phyloP scores from a whole-genome alignment of 495 filamentous ascomycete genomes.

The Platismatia glauca region DNA sequence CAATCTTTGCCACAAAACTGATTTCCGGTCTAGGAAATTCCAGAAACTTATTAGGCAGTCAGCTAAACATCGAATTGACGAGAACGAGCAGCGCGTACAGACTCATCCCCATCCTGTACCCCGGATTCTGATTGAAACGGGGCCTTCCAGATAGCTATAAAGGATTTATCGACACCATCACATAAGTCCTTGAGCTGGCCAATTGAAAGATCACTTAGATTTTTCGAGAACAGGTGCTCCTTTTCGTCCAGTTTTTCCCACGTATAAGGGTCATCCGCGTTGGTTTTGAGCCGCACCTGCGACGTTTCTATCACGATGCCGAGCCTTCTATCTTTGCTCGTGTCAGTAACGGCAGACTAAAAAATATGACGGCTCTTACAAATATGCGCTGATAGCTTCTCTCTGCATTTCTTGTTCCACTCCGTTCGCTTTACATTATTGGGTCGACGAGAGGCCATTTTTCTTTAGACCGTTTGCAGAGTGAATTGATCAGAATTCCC shows the following conservation, averaged over 20 bases:
- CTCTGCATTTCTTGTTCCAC: conserved; percentile 20
- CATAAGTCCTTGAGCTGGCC: not conserved
- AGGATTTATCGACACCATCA: too few relatives aligned
- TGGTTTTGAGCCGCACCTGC: too few relatives aligned
- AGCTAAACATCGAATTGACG: conserved; percentile 2
- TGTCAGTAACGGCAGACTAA: conserved; percentile 4
- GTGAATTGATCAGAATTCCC: not conserved
- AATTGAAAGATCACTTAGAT: conserved; percentile 7
- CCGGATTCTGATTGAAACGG: too few relatives aligned
- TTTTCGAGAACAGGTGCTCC: conserved; percentile 7
- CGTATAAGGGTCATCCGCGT: conserved; percentile 5
- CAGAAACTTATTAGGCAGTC: conserved; percentile 4
- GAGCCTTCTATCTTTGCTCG: conserved; percentile 10
- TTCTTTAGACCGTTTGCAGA: conserved; percentile 5
- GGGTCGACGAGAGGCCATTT: conserved; percentile 7
- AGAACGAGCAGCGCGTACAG: conserved; percentile 5
- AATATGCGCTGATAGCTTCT: conserved; percentile 18
- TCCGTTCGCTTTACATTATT: conserved; percentile 21
- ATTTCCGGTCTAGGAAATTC: not conserved
- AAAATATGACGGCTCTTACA: conserved; percentile 13
- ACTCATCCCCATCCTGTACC: too few relatives aligned
- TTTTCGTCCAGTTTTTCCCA: conserved; percentile 1
- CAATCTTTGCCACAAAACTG: conserved; percentile 13
- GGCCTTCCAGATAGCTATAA: too few relatives aligned
- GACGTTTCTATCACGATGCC: too few relatives aligned